Base-by-base conservation (phyloP, 2,329 filamentous ascomycete genomes). In the Lecanoromycetidae sp. region DNA sequence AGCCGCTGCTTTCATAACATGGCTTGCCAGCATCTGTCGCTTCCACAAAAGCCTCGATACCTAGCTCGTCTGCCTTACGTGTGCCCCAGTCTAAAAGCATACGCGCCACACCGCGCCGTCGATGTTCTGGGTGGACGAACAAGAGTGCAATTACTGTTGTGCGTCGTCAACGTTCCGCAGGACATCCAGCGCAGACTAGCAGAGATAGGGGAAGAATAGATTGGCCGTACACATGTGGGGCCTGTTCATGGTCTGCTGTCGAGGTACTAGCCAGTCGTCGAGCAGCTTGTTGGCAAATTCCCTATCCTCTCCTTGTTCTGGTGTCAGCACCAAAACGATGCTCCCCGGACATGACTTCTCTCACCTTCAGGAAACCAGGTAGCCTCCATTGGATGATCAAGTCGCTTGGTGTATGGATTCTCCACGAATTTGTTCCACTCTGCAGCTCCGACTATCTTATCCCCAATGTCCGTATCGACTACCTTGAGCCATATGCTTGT, bases 331-430 rank as follows among this genome's bases (percentile, higher is more conserved):
- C 17, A 9, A 15, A 23, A 12, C 27, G 4, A 10, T 1, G 3
- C 1, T 12, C 4, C 4, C 19, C 23, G 17, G 33, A n/a, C n/a
- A 12, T 5, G 15, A n/a, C 25, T 32, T 32, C 5, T 40, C 41
- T 50, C 27, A 34, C 54, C 58, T 35, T 63, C 55, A 0, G 62
- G 63, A 34, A 60, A 64, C 62, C 62, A 63, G 8, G 56, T 56
- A 10, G 57, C 60, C 17, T 57, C 48, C 26, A 44, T 7, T 10
- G 43, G 22, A 44, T 52, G 50, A 20, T 49, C 50, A 9, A 45
- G 6, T 10, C 20, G 38, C 8, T 41, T 26, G 1, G 47, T 9
- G 38, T 60, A 63, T 0, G 58, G 61, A 43, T 61, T 58, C 19
- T 57, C 54, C 13, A 56, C 43, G 47, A 58, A 55, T 19, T 58